Evolutionary conservation across 257 asterid species (phyloP).

Genomic region (Nicotiana otophora): DNA sequence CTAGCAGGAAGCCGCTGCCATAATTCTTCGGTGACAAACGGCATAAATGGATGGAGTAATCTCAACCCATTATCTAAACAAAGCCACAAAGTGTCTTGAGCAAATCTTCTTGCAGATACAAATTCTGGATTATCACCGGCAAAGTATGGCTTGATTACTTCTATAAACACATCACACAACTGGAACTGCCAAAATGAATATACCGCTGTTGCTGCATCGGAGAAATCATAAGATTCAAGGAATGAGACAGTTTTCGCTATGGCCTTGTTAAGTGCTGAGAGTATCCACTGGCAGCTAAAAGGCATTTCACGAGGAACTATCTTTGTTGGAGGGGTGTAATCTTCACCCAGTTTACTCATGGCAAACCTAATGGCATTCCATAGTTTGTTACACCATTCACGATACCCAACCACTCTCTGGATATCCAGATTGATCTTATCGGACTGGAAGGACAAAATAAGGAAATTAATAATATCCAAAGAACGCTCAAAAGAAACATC

Average conservation of each 20-base stretch:
- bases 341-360: slow-evolving; percentile 86
- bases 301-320: slow-evolving; percentile 53
- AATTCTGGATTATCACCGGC: slow-evolving; percentile 35
- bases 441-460: slow-evolving; percentile 41
- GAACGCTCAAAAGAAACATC: neutral
- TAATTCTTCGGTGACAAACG: slow-evolving; percentile 78
- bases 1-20: slow-evolving; percentile 91
- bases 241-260: slow-evolving; percentile 56
- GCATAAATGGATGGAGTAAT: slow-evolving; percentile 93
- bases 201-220: slow-evolving; percentile 77
- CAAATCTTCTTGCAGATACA: slow-evolving; percentile 42
- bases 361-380: slow-evolving; percentile 94
- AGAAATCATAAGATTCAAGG: slow-evolving; percentile 63
- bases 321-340: slow-evolving; percentile 58
- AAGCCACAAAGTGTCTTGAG: slow-evolving; percentile 84
- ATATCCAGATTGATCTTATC: slow-evolving; percentile 82
- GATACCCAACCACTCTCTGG: slow-evolving; percentile 85
- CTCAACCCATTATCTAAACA: slow-evolving; percentile 79
- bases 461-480: neutral
- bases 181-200: slow-evolving; percentile 86
- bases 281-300: slow-evolving; percentile 92
- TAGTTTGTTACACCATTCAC: slow-evolving; percentile 90
- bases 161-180: slow-evolving; percentile 85
- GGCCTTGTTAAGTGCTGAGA: slow-evolving; percentile 76
- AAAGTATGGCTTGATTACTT: slow-evolving; percentile 83